phyloP scores from a whole-genome alignment of 2,329 filamentous ascomycete genomes.

The Bipolaris zeicola region DNA sequence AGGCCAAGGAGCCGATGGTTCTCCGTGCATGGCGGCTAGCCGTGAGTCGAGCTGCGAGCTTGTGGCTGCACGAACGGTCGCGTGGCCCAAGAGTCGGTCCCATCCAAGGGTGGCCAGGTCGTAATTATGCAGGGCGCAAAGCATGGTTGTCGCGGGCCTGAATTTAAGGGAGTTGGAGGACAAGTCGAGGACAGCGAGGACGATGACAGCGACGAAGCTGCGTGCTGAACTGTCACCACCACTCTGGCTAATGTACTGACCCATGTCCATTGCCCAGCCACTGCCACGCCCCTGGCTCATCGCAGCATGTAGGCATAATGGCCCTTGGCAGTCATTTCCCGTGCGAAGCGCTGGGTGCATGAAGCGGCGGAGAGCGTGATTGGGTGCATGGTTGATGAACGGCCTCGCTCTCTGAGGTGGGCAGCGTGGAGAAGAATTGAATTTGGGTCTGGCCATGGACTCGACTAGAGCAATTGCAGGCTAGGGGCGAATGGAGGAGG shows the following conservation, averaged over 20 bases:
- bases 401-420: conserved; percentile 20
- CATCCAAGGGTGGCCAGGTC: conserved; percentile 12
- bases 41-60: conserved; percentile 20
- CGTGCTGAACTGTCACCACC: not conserved
- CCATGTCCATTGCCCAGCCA: conserved; percentile 1
- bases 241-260: conserved; percentile 5
- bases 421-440: conserved; percentile 25
- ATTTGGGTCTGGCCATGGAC: conserved; percentile 30
- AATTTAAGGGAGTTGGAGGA: too few relatives aligned
- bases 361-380: conserved; percentile 18
- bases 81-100: conserved; percentile 18
- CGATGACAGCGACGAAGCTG: not conserved
- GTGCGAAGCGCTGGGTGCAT: conserved; percentile 14
- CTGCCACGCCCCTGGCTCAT: not conserved
- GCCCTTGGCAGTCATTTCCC: conserved; percentile 18
- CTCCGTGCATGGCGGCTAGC: conserved; percentile 34
- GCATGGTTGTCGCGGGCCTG: not conserved
- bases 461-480: conserved; percentile 28
- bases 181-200: not conserved
- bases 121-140: conserved; percentile 16
- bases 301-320: not conserved
- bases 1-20: conserved; percentile 28
- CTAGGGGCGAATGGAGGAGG: conserved; percentile 30
- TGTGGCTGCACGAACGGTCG: conserved; percentile 34
- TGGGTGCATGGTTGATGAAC: conserved; percentile 8